These are phyloP conservation scores for Podospora appendiculata DNA, from an alignment of 495 filamentous ascomycete species.

Conservation along the genomic window DNA sequence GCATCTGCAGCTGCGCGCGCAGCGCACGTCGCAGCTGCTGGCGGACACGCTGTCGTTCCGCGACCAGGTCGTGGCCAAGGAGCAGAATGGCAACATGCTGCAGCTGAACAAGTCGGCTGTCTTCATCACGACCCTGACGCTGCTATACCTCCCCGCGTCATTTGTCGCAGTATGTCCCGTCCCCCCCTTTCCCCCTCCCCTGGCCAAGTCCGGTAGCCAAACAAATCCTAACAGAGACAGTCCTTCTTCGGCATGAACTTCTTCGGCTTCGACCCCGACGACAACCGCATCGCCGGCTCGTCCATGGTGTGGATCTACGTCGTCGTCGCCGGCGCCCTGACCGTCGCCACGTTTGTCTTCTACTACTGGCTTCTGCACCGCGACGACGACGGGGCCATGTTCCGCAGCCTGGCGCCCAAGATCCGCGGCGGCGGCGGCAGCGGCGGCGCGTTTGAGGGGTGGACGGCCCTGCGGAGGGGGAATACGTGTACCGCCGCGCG, in stretches of 20 bases:
- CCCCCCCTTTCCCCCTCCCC: background rate
- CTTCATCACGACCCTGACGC: constrained; percentile 33
- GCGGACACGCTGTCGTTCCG: constrained; percentile 30
- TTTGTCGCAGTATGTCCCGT: constrained; percentile 34
- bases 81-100: constrained; percentile 33
- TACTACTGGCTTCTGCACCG: constrained; percentile 19
- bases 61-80: constrained; percentile 27
- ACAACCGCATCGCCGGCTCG: constrained; percentile 6
- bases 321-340: constrained; percentile 9
- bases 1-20: constrained; percentile 23
- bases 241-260: constrained; percentile 23
- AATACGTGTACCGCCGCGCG: no score
- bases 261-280: constrained; percentile 13
- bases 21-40: constrained; percentile 25
- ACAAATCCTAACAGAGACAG: background rate
- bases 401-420: constrained; percentile 14
- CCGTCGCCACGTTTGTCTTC: constrained; percentile 12
- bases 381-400: background rate
- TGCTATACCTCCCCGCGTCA: constrained; percentile 37
- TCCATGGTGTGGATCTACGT: constrained; percentile 21
- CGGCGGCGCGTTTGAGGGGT: no score
- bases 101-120: constrained; percentile 33
- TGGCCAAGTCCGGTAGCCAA: no score
- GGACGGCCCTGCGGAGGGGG: no score
- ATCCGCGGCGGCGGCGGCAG: constrained; percentile 5